These are phyloP conservation scores for Secale cereale DNA, from an alignment of 176 grass and related monocot genomes.

Conservation along the genomic window DNA sequence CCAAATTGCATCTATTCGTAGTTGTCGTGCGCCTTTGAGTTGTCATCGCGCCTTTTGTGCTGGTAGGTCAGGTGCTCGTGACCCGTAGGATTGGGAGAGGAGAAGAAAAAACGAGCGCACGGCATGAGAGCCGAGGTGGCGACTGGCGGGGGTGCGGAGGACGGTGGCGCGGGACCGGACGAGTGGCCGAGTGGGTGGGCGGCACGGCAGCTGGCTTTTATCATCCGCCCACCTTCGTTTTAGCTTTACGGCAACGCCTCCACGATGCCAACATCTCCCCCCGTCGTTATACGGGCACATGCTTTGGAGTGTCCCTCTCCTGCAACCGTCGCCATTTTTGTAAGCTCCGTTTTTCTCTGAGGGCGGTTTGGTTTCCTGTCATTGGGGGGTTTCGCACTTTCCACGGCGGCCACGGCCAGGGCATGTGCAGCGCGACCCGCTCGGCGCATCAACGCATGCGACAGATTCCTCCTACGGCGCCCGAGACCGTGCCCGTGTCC, in stretches of 20 bases:
- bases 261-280: conserved; percentile 13
- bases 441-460: neutral
- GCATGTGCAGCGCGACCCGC: neutral
- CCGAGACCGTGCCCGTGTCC: neutral
- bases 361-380: neutral
- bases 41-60: neutral
- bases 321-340: neutral
- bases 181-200: neutral
- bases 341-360: neutral
- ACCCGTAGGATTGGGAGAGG: neutral
- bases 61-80: conserved; percentile 12
- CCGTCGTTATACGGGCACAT: neutral
- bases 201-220: conserved; percentile 24
- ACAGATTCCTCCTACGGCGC: neutral
- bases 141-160: neutral
- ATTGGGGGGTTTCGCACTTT: neutral
- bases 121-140: too few species aligned
- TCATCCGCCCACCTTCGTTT: conserved; percentile 9
- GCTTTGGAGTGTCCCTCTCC: neutral
- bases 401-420: neutral
- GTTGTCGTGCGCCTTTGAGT: neutral
- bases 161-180: conserved; percentile 14
- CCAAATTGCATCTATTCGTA: neutral
- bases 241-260: conserved; percentile 46
- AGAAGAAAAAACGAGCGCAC: conserved; percentile 10